Percentiles rank a stretch among this genome's conserved stretches.
These are phyloP conservation scores for Otatea glauca DNA, from an alignment of 176 grass and related monocot species.

Conservation along the genomic window DNA sequence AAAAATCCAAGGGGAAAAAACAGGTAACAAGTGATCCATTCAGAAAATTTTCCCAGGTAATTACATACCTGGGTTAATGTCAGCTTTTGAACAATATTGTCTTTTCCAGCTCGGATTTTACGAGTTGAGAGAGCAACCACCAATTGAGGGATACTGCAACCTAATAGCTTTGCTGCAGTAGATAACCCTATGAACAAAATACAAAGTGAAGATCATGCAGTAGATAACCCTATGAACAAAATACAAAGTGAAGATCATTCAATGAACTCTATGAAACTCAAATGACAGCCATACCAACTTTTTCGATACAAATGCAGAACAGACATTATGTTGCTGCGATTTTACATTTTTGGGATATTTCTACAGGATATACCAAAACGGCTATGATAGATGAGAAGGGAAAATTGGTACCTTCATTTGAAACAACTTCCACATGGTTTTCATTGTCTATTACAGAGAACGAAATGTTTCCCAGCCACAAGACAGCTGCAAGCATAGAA, in stretches of 20 bases:
- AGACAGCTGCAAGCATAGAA: constrained; percentile 80
- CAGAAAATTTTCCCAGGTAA: constrained; percentile 32
- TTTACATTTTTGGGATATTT: constrained; percentile 28
- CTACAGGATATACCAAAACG: background rate
- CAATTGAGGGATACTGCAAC: constrained; percentile 66
- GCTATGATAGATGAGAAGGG: background rate
- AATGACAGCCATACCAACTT: constrained; percentile 17
- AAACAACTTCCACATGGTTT: constrained; percentile 93
- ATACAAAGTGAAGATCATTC: constrained; percentile 30
- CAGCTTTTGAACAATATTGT: constrained; percentile 85
- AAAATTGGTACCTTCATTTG: constrained; percentile 71
- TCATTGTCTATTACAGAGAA: constrained; percentile 91
- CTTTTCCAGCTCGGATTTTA: constrained; percentile 89
- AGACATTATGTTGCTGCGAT: background rate
- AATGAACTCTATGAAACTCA: background rate
- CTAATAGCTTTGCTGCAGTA: constrained; percentile 78
- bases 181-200: constrained; percentile 59
- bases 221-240: constrained; percentile 63
- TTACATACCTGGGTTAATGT: constrained; percentile 73
- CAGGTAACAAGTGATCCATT: background rate
- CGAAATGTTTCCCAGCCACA: constrained; percentile 94
- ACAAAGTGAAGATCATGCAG: constrained; percentile 30
- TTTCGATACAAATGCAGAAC: background rate
- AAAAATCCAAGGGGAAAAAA: constrained; percentile 27
- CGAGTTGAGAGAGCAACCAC: constrained; percentile 77